Evolutionary conservation across 108 stramenopile species (phyloP).

Genomic region (Chaetoceros tenuissimus): DNA sequence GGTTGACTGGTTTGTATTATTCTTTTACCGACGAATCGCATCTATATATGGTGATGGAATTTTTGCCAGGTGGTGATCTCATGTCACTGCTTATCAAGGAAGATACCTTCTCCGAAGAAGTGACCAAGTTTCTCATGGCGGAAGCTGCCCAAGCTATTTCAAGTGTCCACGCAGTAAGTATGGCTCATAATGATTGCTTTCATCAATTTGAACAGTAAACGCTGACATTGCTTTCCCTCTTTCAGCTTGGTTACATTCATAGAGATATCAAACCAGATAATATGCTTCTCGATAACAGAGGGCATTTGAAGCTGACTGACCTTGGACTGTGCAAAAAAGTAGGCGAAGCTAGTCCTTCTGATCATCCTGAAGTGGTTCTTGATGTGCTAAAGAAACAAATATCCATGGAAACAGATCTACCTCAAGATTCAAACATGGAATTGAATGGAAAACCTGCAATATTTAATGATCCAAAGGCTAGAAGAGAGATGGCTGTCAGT

Average conservation of each 20-base stretch:
- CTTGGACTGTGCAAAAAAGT: slow-evolving; percentile 98
- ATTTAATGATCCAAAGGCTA: slow-evolving; percentile 56
- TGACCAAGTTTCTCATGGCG: slow-evolving; percentile 94
- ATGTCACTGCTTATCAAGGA: slow-evolving; percentile 96
- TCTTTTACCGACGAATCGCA: slow-evolving; percentile 91
- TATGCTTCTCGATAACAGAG: slow-evolving; percentile 95
- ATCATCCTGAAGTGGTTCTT: slow-evolving; percentile 79
- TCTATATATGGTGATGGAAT: slow-evolving; percentile 99
- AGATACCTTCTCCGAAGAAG: slow-evolving; percentile 84
- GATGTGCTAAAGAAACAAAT: slow-evolving; percentile 57
- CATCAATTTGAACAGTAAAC: too few relatives aligned
- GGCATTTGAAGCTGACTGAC: slow-evolving; percentile 98
- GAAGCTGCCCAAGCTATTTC: slow-evolving; percentile 97
- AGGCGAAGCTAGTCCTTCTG: slow-evolving; percentile 73
- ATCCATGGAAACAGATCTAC: slow-evolving; percentile 19
- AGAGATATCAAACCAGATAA: slow-evolving; percentile 99
- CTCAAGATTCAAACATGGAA: slow-evolving; percentile 43
- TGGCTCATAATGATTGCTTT: too few relatives aligned
- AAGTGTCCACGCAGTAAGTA: slow-evolving; percentile 63
- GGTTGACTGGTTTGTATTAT: slow-evolving; percentile 94
- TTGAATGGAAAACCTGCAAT: slow-evolving; percentile 14
- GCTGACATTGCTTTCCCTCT: too few relatives aligned
- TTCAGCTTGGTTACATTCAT: slow-evolving; percentile 90
- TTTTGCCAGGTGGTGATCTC: slow-evolving; percentile 96
- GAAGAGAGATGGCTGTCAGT: slow-evolving; percentile 93